Percentiles rank a stretch among this genome's conserved stretches.
Conservation (phyloP, 495 filamentous ascomycete species). For the Penicillium silybi region DNA sequence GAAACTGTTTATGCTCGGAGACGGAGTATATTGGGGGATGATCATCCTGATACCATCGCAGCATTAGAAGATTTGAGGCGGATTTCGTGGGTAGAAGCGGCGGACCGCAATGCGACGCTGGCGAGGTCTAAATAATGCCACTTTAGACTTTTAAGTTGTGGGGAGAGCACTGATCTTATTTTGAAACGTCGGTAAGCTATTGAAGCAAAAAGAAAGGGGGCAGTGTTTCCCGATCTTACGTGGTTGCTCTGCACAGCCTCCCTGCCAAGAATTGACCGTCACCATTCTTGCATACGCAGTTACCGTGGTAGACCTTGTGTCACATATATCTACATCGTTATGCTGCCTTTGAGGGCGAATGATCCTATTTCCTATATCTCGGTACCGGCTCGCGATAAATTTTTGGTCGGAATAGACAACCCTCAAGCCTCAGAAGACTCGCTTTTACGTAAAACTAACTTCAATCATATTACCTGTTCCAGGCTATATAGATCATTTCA, state of each 20-base stretch:
- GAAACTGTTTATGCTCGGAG: constrained; percentile 14
- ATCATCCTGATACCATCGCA: constrained; percentile 27
- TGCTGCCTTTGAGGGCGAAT: too few species aligned
- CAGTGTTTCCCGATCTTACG: not conserved
- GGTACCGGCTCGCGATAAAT: too few species aligned
- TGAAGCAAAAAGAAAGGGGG: not conserved
- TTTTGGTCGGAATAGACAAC: too few species aligned
- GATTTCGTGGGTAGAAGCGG: constrained; percentile 12
- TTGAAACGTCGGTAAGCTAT: not conserved
- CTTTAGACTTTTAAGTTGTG: not conserved
- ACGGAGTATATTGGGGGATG: constrained; percentile 18
- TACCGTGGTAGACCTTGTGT: too few species aligned
- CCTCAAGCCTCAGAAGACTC: too few species aligned
- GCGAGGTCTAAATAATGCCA: constrained; percentile 6
- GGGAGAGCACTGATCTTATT: not conserved
- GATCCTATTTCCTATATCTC: too few species aligned
- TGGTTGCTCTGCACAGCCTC: constrained; percentile 15
- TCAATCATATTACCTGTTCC: too few species aligned
- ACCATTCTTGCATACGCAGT: not conserved
- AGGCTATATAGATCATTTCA: too few species aligned
- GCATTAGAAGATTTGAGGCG: constrained; percentile 14
- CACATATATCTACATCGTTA: too few species aligned
- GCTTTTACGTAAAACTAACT: too few species aligned
- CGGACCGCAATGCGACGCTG: constrained; percentile 8
- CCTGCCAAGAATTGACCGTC: constrained; percentile 7